A percentile compares a stretch with the other conserved stretches of the same genome.
phyloP scores from a whole-genome alignment of 1,284 basidiomycete species.

The Pholiota adiposa region DNA sequence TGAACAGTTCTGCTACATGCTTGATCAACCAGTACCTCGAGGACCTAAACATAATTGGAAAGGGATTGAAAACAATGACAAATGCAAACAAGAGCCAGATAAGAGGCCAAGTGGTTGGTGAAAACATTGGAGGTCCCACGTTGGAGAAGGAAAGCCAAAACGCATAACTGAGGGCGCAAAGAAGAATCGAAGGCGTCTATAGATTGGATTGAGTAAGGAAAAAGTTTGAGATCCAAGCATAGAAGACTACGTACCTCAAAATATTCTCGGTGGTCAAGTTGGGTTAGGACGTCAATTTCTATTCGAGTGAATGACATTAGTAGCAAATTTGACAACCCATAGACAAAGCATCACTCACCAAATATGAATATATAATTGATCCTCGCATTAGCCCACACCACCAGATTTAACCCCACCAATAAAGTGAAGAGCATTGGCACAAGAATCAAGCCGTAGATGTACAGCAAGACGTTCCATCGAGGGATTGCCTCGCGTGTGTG shows the following conservation, averaged over 20 bases:
- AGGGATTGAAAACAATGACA: constrained; percentile 75
- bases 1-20: constrained; percentile 63
- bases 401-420: constrained; percentile 81
- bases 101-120: constrained; percentile 76
- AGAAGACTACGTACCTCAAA: constrained; percentile 62
- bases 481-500: constrained; percentile 65
- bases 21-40: constrained; percentile 84
- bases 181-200: constrained; percentile 80
- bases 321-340: background rate
- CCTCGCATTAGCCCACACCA: constrained; percentile 75
- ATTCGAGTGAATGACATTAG: constrained; percentile 2
- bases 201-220: background rate
- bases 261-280: constrained; percentile 82
- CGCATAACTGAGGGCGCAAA: constrained; percentile 78
- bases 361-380: constrained; percentile 96
- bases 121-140: constrained; percentile 57
- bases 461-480: constrained; percentile 76
- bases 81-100: constrained; percentile 78
- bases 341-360: constrained; percentile 44
- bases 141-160: constrained; percentile 86
- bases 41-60: constrained; percentile 67
- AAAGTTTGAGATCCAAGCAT: background rate
- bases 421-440: constrained; percentile 81
- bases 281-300: constrained; percentile 81
- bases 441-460: constrained; percentile 80